These are phyloP conservation scores for Microbotryum lychnidis-dioicae DNA, from an alignment of 1,284 basidiomycete genomes.

Conservation along the genomic window DNA sequence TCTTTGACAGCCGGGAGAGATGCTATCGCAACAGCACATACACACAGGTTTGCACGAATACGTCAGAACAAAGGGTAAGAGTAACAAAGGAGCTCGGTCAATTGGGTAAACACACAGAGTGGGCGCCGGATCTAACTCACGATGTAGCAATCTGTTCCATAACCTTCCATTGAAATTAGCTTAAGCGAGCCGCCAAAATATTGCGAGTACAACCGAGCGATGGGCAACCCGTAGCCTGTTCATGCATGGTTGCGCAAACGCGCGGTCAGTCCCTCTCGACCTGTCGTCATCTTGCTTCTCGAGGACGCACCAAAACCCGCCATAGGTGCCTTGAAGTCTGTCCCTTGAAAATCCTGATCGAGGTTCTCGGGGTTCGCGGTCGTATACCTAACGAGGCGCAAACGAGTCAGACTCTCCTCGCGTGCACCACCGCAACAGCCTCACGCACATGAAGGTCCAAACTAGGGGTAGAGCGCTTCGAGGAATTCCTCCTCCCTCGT, in stretches of 20 bases:
- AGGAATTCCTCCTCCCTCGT: constrained; percentile 94
- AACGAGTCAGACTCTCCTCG: neutral
- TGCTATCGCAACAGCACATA: neutral
- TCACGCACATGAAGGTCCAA: constrained; percentile 73
- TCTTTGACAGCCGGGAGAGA: constrained; percentile 20
- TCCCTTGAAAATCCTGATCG: constrained; percentile 76
- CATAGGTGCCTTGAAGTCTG: constrained; percentile 97
- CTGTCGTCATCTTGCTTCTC: too few relatives aligned
- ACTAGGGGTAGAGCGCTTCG: constrained; percentile 87
- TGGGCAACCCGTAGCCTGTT: constrained; percentile 67
- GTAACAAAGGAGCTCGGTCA: too few relatives aligned
- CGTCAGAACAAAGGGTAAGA: too few relatives aligned
- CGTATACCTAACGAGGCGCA: constrained; percentile 61
- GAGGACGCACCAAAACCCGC: constrained; percentile 67
- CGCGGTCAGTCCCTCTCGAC: constrained; percentile 10
- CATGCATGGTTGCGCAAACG: neutral
- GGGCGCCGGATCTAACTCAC: too few relatives aligned
- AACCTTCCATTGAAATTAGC: constrained; percentile 92
- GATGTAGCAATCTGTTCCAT: constrained; percentile 31
- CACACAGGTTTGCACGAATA: too few relatives aligned
- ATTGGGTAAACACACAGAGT: too few relatives aligned
- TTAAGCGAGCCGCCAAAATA: constrained; percentile 97
- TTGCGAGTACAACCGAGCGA: constrained; percentile 64
- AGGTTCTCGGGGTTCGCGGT: constrained; percentile 87
- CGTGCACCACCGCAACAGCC: too few relatives aligned